These are phyloP conservation scores for Malus domestica DNA, from an alignment of 306 rosid genomes.

Conservation along the genomic window ASM211411v1 NC_041802.1:30511501-30512000, in stretches of 20 bases:
- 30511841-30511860: constrained; percentile 38
- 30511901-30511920: constrained; percentile 47
- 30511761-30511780: constrained; percentile 35
- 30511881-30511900: constrained; percentile 36
- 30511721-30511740: constrained; percentile 27
- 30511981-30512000: constrained; percentile 60
- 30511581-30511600: constrained; percentile 7
- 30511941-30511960: constrained; percentile 66
- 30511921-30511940: constrained; percentile 71
- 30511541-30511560: constrained; percentile 14
- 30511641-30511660: constrained; percentile 36
- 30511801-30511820: constrained; percentile 69
- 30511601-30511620: constrained; percentile 44
- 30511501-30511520: constrained; percentile 35
- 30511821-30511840: constrained; percentile 54
- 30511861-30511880: constrained; percentile 32
- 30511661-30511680: constrained; percentile 18
- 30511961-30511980: constrained; percentile 70
- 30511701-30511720: background rate
- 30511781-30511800: constrained; percentile 32
- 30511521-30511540: background rate
- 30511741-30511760: constrained; percentile 45
- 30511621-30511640: constrained; percentile 49
- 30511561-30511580: constrained; percentile 22
- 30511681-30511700: constrained; percentile 3